A percentile compares a stretch with the other conserved stretches of the same genome.
Evolutionary conservation across 1,284 basidiomycete species (phyloP).

Genomic region (Ganoderma boninense): DNA sequence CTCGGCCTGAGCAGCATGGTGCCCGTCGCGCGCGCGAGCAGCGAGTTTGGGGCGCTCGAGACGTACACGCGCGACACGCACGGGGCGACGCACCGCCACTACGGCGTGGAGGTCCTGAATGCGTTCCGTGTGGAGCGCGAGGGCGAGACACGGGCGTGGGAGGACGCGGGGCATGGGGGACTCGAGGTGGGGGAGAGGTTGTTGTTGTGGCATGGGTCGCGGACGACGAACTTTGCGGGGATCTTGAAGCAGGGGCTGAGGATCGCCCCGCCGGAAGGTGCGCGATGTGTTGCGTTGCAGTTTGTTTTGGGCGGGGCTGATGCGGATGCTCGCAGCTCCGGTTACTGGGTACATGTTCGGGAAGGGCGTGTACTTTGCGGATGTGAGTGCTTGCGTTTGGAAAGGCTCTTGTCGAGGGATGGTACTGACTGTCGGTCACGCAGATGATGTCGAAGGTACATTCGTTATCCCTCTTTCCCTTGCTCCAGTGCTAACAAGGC

Average conservation of each 20-base stretch:
- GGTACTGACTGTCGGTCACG: background rate
- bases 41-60: conserved; percentile 60
- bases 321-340: conserved; percentile 47
- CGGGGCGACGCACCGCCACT: conserved; percentile 58
- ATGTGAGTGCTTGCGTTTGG: conserved; percentile 50
- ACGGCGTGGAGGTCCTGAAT: conserved; percentile 53
- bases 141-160: conserved; percentile 61
- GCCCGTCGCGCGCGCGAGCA: conserved; percentile 50
- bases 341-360: conserved; percentile 74
- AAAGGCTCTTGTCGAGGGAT: no score
- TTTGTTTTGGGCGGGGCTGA: conserved; percentile 2
- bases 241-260: conserved; percentile 73
- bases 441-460: conserved; percentile 70
- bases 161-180: conserved; percentile 54
- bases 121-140: conserved; percentile 67
- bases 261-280: conserved; percentile 74
- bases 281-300: conserved; percentile 5
- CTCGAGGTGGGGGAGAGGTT: conserved; percentile 60
- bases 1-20: conserved; percentile 63
- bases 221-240: conserved; percentile 72
- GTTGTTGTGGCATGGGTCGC: conserved; percentile 73
- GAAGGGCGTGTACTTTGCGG: conserved; percentile 75
- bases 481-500: background rate
- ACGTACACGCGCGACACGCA: conserved; percentile 64
- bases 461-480: background rate